These are phyloP conservation scores for Umbelopsis sp. DNA, from an alignment of 371 early-diverging fungal species.

Conservation along the genomic window DNA sequence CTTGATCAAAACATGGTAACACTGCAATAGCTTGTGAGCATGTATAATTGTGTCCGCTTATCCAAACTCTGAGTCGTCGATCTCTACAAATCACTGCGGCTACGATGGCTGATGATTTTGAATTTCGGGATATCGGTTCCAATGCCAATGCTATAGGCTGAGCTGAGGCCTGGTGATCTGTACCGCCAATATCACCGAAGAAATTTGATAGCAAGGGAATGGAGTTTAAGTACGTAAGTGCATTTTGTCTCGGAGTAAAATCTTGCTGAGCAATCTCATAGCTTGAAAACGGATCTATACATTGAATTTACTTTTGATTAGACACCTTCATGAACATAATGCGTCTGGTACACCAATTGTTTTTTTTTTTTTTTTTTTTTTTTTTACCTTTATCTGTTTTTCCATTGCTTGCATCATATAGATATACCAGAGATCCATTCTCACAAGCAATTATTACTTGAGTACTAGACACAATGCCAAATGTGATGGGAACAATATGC, in stretches of 20 bases:
- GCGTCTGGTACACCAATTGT: too few species aligned
- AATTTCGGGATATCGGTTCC: background rate
- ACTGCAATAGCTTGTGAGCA: background rate
- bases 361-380: too few species aligned
- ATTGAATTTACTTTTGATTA: too few species aligned
- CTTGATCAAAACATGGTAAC: background rate
- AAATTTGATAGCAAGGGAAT: background rate
- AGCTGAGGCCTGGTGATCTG: background rate
- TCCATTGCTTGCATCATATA: background rate
- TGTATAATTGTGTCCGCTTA: background rate
- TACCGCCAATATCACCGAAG: background rate
- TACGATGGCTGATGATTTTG: background rate
- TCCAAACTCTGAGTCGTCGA: background rate
- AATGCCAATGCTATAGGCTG: conserved; percentile 5
- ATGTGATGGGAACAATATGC: background rate
- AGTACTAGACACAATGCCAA: background rate
- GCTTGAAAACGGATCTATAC: background rate
- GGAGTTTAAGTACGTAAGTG: background rate
- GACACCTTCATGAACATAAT: too few species aligned
- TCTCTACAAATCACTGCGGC: background rate
- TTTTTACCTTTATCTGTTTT: background rate
- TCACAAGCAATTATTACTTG: conserved; percentile 6
- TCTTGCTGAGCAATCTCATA: conserved; percentile 11
- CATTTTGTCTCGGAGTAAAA: background rate
- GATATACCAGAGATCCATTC: conserved; percentile 1